Evolutionary conservation across 495 filamentous ascomycete species (phyloP), one percentile per base, ranked within the genome.

Genomic region (Xylaria nigripes): DNA sequence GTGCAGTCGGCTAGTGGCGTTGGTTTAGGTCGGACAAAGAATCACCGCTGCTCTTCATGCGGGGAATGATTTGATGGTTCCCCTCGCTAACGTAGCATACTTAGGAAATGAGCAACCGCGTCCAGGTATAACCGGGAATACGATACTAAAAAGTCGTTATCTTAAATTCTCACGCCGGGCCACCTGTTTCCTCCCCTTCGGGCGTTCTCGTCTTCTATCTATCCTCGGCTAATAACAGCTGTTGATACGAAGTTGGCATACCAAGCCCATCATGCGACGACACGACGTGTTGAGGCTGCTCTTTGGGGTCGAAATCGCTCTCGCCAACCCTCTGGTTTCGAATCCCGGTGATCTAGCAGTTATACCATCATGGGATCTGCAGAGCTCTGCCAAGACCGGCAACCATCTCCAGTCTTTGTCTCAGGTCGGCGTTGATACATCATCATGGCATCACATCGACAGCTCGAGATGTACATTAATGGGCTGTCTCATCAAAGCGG

Each of bases 281-380:
- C 29, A 24, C 48, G n/a, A 48, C 36, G 24, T 64, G 47, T 38
- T 64, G n/a, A 51, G 48, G 41, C 46, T 64, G 10, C 55, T 51
- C 42, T 34, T 66, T 4, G 51, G 56, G 30, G 47, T 54, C 40
- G 36, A 61, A 29, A 22, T 48, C 5, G 21, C 58, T 24, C 19
- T 54, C 9, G 49, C 59, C 16, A 52, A 56, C 30, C 36, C 61
- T 13, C 43, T 73, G 22, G 51, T 68, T 25, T 64, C 65, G 10
- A 62, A 60, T 9, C 54, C 69, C 2, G 72, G 78, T 18, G 66
- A 79, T n/a, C 56, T 54, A 3, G 66, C 70, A 1, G 58, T 68
- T 13, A 74, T 86, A 24, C 76, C 78, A 18, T 68, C 68, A 45
- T 85, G 83, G 83, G 67, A 78, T 50, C 60, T 86, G 19, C 74